These are phyloP conservation scores for Plasmodium blacklocki DNA, from an alignment of 169 alveolate species.

Conservation along the genomic window DNA sequence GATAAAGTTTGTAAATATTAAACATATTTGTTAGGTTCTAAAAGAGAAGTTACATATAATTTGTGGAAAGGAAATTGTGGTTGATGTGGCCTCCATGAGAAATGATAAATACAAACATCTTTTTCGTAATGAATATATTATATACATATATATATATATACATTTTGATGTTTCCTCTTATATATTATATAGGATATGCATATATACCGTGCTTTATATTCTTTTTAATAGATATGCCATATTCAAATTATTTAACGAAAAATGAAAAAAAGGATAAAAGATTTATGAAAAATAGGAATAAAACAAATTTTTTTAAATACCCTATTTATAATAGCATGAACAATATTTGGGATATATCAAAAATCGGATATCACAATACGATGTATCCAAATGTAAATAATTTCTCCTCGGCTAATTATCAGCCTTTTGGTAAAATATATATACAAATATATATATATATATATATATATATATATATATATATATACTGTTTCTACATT, in stretches of 20 bases:
- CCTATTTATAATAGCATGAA: conserved; percentile 27
- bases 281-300: background rate
- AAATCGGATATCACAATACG: conserved; percentile 16
- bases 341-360: conserved; percentile 37
- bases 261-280: conserved; percentile 20
- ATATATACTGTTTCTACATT: conserved; percentile 11
- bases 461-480: too few relatives aligned
- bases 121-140: conserved; percentile 17
- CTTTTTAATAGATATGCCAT: conserved; percentile 22
- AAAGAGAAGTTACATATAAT: conserved; percentile 79
- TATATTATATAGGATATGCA: background rate
- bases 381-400: conserved; percentile 29
- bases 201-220: background rate
- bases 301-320: conserved; percentile 2
- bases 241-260: conserved; percentile 23
- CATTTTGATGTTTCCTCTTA: background rate
- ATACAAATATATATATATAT: too few relatives aligned
- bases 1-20: background rate
- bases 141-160: background rate
- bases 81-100: conserved; percentile 83
- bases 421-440: conserved; percentile 6
- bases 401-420: background rate
- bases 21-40: conserved; percentile 67
- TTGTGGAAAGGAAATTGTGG: conserved; percentile 84
- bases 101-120: conserved; percentile 25